Conservation (phyloP, 352 stramenopile species). For the Globisporangium mamillatum region DNA sequence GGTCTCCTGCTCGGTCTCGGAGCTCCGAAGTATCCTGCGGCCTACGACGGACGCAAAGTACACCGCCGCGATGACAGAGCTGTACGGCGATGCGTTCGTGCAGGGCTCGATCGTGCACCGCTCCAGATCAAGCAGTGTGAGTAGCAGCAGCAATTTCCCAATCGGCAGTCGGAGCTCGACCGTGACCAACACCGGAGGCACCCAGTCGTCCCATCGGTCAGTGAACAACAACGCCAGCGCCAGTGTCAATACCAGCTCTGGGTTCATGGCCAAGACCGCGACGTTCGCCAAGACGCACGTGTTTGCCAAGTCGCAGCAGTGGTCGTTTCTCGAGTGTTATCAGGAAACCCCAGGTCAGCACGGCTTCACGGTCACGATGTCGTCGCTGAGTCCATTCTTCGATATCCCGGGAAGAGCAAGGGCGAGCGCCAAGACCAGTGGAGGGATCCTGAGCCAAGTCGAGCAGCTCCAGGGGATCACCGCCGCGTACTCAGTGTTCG, state of each 20-base stretch:
- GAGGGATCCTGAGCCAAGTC: background rate
- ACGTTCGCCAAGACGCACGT: constrained; percentile 44
- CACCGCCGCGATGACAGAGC: constrained; percentile 13
- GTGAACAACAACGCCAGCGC: background rate
- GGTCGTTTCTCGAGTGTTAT: constrained; percentile 38
- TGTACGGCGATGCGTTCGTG: constrained; percentile 21
- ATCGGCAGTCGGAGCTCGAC: background rate
- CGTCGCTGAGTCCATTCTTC: constrained; percentile 24
- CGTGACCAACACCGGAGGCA: background rate
- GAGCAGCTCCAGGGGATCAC: constrained; percentile 30
- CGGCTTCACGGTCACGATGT: constrained; percentile 44
- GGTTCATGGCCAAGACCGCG: constrained; percentile 42
- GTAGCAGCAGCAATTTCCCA: background rate
- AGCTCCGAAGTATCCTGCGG: constrained; percentile 18
- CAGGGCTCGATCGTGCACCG: constrained; percentile 18
- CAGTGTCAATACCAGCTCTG: background rate
- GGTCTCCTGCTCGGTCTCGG: constrained; percentile 18
- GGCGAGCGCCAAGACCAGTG: background rate
- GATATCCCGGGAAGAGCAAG: background rate
- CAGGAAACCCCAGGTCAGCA: constrained; percentile 13
- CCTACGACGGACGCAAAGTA: constrained; percentile 13
- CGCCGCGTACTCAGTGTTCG: constrained; percentile 23
- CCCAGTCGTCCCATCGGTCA: background rate
- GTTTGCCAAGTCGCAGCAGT: constrained; percentile 48
- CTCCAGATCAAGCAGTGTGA: background rate